Conservation (phyloP, 2,329 filamentous ascomycete species). For the Pseudogymnoascus sp. region DNA sequence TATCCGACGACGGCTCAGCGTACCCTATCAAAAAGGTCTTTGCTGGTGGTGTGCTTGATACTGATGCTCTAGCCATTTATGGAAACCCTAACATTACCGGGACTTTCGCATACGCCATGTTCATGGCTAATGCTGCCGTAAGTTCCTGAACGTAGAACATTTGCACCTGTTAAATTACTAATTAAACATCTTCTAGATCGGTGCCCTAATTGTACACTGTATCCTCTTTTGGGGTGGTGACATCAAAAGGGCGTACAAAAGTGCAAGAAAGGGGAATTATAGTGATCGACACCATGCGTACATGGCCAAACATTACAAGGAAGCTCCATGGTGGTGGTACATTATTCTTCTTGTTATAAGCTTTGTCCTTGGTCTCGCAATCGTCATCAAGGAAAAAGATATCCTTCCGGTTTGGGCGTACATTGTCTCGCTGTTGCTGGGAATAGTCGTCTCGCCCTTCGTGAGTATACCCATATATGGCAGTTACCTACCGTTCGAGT, state of each 20-base stretch:
- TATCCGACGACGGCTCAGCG: constrained; percentile 31
- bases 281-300: constrained; percentile 47
- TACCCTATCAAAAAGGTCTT: constrained; percentile 40
- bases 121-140: constrained; percentile 52
- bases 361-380: constrained; percentile 34
- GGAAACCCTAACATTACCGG: constrained; percentile 45
- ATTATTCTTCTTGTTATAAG: constrained; percentile 31
- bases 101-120: constrained; percentile 46
- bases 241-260: constrained; percentile 42
- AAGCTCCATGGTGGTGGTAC: constrained; percentile 41
- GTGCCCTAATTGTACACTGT: constrained; percentile 47
- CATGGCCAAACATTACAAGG: constrained; percentile 39
- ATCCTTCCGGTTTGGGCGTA: constrained; percentile 40
- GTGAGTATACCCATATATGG: constrained; percentile 27
- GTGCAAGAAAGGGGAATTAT: constrained; percentile 37
- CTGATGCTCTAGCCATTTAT: constrained; percentile 36
- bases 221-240: constrained; percentile 52
- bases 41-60: constrained; percentile 36
- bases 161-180: not conserved
- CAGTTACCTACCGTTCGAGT: not conserved
- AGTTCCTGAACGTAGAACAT: constrained; percentile 22
- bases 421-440: constrained; percentile 34
- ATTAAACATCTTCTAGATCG: constrained; percentile 38
- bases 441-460: constrained; percentile 43
- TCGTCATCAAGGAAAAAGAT: constrained; percentile 34